Evolutionary conservation across 2,329 filamentous ascomycete species (phyloP).

Genomic region (Ascochyta rabiei): DNA sequence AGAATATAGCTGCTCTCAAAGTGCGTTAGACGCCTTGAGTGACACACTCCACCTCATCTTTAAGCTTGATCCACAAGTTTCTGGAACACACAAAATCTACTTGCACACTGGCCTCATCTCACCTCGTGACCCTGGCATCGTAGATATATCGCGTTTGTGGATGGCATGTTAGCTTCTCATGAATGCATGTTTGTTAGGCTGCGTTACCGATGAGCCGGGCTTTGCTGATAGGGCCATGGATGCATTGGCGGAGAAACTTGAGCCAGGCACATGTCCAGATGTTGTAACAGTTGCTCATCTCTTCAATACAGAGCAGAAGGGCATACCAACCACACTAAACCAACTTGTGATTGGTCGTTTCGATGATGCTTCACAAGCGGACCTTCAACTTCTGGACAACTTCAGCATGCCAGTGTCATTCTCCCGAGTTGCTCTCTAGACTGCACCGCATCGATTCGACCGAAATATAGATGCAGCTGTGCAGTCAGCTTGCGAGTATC

Average conservation of each 20-base stretch:
- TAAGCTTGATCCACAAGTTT: slow-evolving; percentile 3
- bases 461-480: not conserved
- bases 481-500: not conserved
- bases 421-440: not conserved
- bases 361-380: not conserved
- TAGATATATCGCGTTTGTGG: not conserved
- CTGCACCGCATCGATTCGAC: not conserved
- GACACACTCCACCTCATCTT: not conserved
- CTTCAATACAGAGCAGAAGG: not conserved
- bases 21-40: not conserved
- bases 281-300: not conserved
- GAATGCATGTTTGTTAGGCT: not conserved
- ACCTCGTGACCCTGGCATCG: not conserved
- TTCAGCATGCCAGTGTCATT: not conserved
- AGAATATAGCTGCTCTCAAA: not conserved
- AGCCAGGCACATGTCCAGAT: not conserved
- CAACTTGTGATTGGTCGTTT: not conserved
- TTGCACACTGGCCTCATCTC: not conserved
- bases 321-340: not conserved
- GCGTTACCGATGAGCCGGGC: not conserved
- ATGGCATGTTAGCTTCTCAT: slow-evolving; percentile 1
- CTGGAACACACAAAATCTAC: not conserved
- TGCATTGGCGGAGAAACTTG: not conserved
- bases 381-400: not conserved
- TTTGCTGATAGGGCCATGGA: slow-evolving; percentile 4